These are phyloP conservation scores for Parasarocladium wereldwijsianum DNA, from an alignment of 2,329 filamentous ascomycete species.

Conservation along the genomic window DNA sequence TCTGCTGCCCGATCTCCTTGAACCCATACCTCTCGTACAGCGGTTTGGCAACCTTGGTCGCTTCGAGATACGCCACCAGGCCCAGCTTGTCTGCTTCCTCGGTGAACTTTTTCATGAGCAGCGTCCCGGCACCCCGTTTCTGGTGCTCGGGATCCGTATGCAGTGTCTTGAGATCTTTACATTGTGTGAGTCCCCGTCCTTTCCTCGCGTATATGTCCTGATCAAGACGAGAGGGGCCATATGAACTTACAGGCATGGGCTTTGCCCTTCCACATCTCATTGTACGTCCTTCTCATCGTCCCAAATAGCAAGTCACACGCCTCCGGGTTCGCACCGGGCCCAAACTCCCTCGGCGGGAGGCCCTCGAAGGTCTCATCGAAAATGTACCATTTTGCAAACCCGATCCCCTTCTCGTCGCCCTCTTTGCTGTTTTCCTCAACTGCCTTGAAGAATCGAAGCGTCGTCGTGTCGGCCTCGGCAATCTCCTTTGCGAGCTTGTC, in stretches of 20 bases:
- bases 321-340: constrained; percentile 17
- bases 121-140: constrained; percentile 5
- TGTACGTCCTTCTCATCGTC: constrained; percentile 15
- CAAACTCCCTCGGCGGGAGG: constrained; percentile 12
- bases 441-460: constrained; percentile 20
- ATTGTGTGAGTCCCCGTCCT: not conserved
- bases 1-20: constrained; percentile 13
- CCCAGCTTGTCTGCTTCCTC: constrained; percentile 20
- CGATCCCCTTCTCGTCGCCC: constrained; percentile 13
- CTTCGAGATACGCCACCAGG: constrained; percentile 21
- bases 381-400: constrained; percentile 22
- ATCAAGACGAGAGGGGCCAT: not conserved
- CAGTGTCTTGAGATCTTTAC: constrained; percentile 21
- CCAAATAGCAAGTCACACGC: constrained; percentile 18
- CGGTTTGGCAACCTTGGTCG: constrained; percentile 15
- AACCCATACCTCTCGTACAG: constrained; percentile 23
- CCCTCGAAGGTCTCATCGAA: constrained; percentile 12
- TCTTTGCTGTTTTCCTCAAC: constrained; percentile 18
- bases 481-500: constrained; percentile 10
- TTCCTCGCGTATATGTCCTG: not conserved
- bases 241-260: constrained; percentile 19
- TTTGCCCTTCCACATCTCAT: constrained; percentile 16
- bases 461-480: constrained; percentile 10
- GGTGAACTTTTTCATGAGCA: constrained; percentile 17
- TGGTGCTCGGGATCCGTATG: constrained; percentile 23